These are phyloP conservation scores for Verticillium dahliae DNA, from an alignment of 2,329 filamentous ascomycete species.

Conservation along the genomic window DNA sequence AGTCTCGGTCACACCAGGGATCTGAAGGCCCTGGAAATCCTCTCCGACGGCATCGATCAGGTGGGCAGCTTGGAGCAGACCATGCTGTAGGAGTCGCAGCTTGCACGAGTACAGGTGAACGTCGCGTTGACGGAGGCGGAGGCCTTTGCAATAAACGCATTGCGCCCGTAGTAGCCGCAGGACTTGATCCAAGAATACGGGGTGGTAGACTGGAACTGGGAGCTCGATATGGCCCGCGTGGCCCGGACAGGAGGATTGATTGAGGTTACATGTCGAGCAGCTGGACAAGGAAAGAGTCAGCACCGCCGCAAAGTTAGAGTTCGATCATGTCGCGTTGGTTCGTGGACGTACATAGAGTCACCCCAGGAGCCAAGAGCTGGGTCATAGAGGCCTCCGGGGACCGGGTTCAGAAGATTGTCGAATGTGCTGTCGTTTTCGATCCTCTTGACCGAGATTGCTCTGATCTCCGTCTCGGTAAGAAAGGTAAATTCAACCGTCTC, in stretches of 20 bases:
- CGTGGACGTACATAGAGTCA: slow-evolving; percentile 62
- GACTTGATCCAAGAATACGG: slow-evolving; percentile 92
- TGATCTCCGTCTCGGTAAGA: slow-evolving; percentile 75
- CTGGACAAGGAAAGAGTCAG: slow-evolving; percentile 33
- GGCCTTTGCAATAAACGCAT: slow-evolving; percentile 84
- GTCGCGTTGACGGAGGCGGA: slow-evolving; percentile 71
- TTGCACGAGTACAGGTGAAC: slow-evolving; percentile 79
- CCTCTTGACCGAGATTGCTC: slow-evolving; percentile 82
- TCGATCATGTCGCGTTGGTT: slow-evolving; percentile 9
- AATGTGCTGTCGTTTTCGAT: slow-evolving; percentile 95
- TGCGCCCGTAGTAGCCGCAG: slow-evolving; percentile 78
- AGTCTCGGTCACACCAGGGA: slow-evolving; percentile 35
- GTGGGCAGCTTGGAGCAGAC: slow-evolving; percentile 65
- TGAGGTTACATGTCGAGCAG: slow-evolving; percentile 88
- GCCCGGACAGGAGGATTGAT: slow-evolving; percentile 75
- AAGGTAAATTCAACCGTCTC: slow-evolving; percentile 86
- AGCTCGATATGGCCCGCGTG: slow-evolving; percentile 95
- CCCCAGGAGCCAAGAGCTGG: slow-evolving; percentile 85
- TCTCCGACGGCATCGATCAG: slow-evolving; percentile 48
- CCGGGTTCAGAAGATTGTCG: slow-evolving; percentile 81
- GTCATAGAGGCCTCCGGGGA: slow-evolving; percentile 89
- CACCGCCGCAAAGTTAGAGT: not conserved
- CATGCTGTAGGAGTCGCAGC: slow-evolving; percentile 77
- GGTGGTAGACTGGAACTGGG: slow-evolving; percentile 88
- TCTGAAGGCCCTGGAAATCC: slow-evolving; percentile 35